Evolutionary conservation across 1,139 yeast species (phyloP), one percentile per base, ranked within the genome.

Genomic region (Sugiyamaella grinbergsii): DNA sequence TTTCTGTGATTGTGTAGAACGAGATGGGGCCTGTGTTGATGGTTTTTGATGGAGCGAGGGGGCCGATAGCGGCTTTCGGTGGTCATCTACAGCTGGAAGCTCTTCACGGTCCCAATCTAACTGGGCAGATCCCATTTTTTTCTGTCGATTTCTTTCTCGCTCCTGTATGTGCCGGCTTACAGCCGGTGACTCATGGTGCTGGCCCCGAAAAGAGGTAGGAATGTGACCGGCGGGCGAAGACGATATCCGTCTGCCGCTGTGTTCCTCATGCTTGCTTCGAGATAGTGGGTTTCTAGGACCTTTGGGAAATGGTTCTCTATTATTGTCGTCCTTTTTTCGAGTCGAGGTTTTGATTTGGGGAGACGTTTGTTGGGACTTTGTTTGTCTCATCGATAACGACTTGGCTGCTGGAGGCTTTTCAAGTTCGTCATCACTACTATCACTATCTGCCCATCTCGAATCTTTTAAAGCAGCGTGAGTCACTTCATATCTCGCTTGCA

Each of bases 41-140:
- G n/a, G n/a, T n/a, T 13, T 15, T 20, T 11, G 23, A 23, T 6
- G 28, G 22, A 13, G 40, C 5, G 40, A 20, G 7, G 40, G 18
- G 7, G 40, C 7, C 13, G 40, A 11, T 20, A 13, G 10, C 5
- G 40, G n/a, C 18, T 15, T 20, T 13, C 11, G 20, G 11, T 36
- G n/a, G 7, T 18, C 24, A 5, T 36, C 31, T 42, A 5, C 16
- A 16, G 20, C 20, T 3, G 13, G 13, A 8, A 18, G 15, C 13
- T 3, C 13, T 8, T 19, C 23, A 11, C 36, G 44, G 22, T 51
- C 45, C 55, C 55, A 53, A 23, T 51, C 55, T 19, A 44, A 34
- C 19, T 20, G 22, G 13, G 40, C 42, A 11, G 50, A 40, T 28
- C 32, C 38, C n/a, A 53, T 36, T 34, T 53, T 53, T 31, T 48